phyloP scores from a whole-genome alignment of 192 early-diverging fungal genomes.

The Powellomyces hirtus region DNA sequence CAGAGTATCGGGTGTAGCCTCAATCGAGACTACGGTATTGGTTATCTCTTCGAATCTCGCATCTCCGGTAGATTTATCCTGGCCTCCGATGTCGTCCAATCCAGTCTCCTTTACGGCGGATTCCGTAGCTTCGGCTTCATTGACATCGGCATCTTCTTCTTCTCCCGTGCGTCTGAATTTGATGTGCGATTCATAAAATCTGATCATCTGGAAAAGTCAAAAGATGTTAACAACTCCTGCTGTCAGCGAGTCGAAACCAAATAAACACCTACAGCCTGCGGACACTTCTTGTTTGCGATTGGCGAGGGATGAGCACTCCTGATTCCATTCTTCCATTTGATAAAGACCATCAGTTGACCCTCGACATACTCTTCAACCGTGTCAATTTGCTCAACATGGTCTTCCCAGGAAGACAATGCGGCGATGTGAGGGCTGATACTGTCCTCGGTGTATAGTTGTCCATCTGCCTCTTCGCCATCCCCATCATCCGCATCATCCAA shows the following conservation, averaged over 20 bases:
- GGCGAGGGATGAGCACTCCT: neutral
- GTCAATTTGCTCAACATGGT: neutral
- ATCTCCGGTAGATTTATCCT: too few species aligned
- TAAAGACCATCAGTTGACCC: neutral
- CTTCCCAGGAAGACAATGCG: conserved; percentile 1
- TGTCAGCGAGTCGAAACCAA: neutral
- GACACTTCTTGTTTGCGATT: conserved; percentile 7
- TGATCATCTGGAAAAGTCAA: neutral
- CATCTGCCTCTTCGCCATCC: neutral
- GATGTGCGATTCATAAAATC: conserved; percentile 3
- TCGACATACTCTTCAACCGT: neutral
- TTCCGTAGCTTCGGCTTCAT: too few species aligned
- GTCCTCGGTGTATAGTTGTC: neutral
- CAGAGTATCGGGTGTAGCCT: too few species aligned
- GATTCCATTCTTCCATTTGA: neutral
- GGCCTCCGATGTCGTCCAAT: too few species aligned
- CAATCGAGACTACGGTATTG: too few species aligned
- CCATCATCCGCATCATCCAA: neutral
- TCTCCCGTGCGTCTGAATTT: neutral
- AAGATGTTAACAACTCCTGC: neutral
- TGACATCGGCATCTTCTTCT: neutral
- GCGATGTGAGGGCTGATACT: neutral
- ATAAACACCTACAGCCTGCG: neutral
- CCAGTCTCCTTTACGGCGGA: too few species aligned
- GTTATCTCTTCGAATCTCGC: too few species aligned